phyloP scores from a whole-genome alignment of 805 yeast genomes.

The Scheffersomyces lignosus region DNA sequence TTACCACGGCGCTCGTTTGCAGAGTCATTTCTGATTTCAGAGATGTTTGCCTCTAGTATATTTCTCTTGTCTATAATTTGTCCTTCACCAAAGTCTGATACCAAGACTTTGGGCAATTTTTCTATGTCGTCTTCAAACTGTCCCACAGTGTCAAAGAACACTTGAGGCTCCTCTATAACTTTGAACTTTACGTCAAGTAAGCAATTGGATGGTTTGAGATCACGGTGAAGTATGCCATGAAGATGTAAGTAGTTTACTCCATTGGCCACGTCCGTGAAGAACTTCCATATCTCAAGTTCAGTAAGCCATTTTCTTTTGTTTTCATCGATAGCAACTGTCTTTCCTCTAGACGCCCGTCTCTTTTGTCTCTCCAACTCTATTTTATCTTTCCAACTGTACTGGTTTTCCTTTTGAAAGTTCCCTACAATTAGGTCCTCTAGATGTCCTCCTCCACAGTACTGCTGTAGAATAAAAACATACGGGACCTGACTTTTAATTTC shows the following conservation, averaged over 20 bases:
- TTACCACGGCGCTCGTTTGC: conserved; percentile 68
- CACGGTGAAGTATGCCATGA: conserved; percentile 81
- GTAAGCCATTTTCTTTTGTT: conserved; percentile 36
- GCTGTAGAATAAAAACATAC: conserved; percentile 79
- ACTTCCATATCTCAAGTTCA: conserved; percentile 62
- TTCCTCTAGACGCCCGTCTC: conserved; percentile 12
- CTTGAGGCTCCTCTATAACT: conserved; percentile 1
- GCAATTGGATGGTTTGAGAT: conserved; percentile 87
- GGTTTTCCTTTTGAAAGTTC: conserved; percentile 22
- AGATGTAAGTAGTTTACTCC: conserved; percentile 75
- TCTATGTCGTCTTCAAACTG: conserved; percentile 15
- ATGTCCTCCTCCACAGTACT: conserved; percentile 87
- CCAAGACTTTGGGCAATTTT: conserved; percentile 65
- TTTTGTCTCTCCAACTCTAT: conserved; percentile 26
- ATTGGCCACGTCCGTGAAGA: conserved; percentile 63
- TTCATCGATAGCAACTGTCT: background rate
- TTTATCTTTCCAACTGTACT: conserved; percentile 25
- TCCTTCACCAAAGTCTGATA: conserved; percentile 90
- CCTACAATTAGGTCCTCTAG: conserved; percentile 59
- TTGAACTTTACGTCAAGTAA: conserved; percentile 46
- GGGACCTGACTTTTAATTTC: conserved; percentile 44
- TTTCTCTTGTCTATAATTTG: conserved; percentile 61
- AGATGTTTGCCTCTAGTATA: conserved; percentile 9
- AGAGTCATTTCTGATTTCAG: conserved; percentile 3
- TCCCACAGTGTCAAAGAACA: background rate